Conservation (phyloP, 441 rosid genomes). For the Pelargonium exstipulatum region DNA sequence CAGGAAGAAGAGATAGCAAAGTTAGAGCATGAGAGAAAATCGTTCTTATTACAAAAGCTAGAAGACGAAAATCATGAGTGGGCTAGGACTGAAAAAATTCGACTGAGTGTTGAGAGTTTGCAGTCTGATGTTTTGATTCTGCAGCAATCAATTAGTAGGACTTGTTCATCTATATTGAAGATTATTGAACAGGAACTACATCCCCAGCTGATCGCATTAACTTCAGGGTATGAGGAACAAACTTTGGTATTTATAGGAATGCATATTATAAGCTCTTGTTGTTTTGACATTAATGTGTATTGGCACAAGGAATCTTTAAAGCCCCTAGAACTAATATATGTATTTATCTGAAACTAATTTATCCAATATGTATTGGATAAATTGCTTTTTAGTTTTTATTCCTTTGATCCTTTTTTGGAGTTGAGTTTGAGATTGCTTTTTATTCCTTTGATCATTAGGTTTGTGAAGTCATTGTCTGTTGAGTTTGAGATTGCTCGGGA, state of each 20-base stretch:
- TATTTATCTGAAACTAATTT: too few relatives aligned
- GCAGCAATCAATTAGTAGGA: slow-evolving; percentile 54
- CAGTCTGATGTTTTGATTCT: slow-evolving; percentile 42
- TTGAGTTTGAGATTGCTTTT: not conserved
- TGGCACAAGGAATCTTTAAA: not conserved
- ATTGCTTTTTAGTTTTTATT: not conserved
- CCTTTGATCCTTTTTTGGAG: not conserved
- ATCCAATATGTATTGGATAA: not conserved
- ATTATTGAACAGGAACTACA: slow-evolving; percentile 71
- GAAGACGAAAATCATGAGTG: slow-evolving; percentile 55
- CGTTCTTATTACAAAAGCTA: slow-evolving; percentile 53
- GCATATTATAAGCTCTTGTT: not conserved
- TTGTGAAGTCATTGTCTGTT: too few relatives aligned
- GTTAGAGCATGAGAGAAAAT: slow-evolving; percentile 66
- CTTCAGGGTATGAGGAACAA: slow-evolving; percentile 58
- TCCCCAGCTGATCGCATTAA: slow-evolving; percentile 73
- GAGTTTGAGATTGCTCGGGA: too few relatives aligned
- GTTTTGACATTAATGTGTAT: not conserved
- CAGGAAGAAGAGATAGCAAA: slow-evolving; percentile 77
- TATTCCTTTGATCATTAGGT: not conserved
- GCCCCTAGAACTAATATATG: too few relatives aligned
- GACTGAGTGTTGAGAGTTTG: slow-evolving; percentile 52
- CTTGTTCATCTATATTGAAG: slow-evolving; percentile 36
- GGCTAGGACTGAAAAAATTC: slow-evolving; percentile 61
- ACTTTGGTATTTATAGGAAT: not conserved